Evolutionary conservation across 1,284 basidiomycete genomes (phyloP), one percentile per base, ranked within the genome.

Genomic region (Boletus hoseneyae): DNA sequence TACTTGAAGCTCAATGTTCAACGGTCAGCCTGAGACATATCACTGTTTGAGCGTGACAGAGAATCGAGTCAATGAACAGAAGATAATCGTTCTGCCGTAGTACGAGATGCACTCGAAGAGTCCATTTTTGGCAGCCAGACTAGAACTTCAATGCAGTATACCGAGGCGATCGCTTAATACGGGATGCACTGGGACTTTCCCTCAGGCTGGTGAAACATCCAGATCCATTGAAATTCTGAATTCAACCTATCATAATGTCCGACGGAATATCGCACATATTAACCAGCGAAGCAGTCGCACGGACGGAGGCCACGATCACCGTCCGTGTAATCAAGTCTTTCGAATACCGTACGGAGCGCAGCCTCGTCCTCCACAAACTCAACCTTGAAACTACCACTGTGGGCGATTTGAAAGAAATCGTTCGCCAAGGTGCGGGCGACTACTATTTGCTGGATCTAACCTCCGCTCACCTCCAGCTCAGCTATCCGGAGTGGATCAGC

Each of bases 241-340:
- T 30, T 12, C 29, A 13, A 38, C n/a, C n/a, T 3, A 74, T 16
- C 16, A 16, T 16, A 16, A 16, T 72, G 71, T 64, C 67, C 18
- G 66, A 69, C 51, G 73, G 68, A 59, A 71, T 77, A 51, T 75
- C 78, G 45, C 80, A 81, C 56, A 68, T 74, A 18, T 75, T 83
- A 40, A 86, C 85, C 42, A 93, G 87, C 70, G 72, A 77, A 37
- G 73, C 81, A 18, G 73, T 77, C 3, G 88, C 92, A 3, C 77
- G 75, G 56, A 86, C 86, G 5, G 77, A 82, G 49, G 88, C 90
- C 16, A 90, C 89, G 8, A 74, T 96, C 52, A 96, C 93, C n/a
- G 68, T 98, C 38, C 85, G 96, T 30, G 80, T 98, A 57, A 93
- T 99, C 75, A 99, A 99, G 68, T 93, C 88, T 36, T 97, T 99